Evolutionary conservation across 148 eudicot species (phyloP), one percentile per base, ranked within the genome.

Genomic region (Oxyria digyna): DNA sequence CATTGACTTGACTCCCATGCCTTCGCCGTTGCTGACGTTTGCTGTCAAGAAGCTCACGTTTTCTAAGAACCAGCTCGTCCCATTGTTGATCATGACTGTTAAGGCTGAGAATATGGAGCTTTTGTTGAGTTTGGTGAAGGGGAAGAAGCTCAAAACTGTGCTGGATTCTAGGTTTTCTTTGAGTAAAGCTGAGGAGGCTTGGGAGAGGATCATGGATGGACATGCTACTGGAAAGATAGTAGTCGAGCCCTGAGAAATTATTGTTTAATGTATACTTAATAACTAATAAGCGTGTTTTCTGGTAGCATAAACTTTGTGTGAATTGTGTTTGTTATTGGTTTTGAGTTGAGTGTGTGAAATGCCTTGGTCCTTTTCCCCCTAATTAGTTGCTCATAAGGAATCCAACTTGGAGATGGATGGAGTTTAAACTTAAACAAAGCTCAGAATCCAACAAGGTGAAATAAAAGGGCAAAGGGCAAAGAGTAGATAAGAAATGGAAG

Each of bases 211-310:
- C 72, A 78, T 81, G 0, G 77, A 78, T 6, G 84, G 91, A 3
- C 91, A 84, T 67, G 91, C 87, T 24, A 84, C 84, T 18, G 87
- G 87, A 26, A 86, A 84, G 74, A 82, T 86, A 32, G 70, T 86
- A 8, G 80, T 82, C 15, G 84, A 86, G 78, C 81, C 73, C 6
- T 40, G 15, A 78, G 33, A 15, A 65, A 29, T 35, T 6, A 35
- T 35, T 35, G 6, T 35, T 45, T 8, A 31, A 21, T 27, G 64
- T 29, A 27, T 1, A 27, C 50, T 59, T 59, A n/a, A 12, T n/a
- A 57, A 35, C 35, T 12, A 21, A 57, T 27, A 57, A 14, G 35
- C 37, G 31, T 59, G 65, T 38, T 31, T 59, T 29, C 8, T 59
- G 65, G 65, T 18, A 29, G 65, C 38, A 27, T 59, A 31, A 24